Evolutionary conservation across 345 rosid genomes (phyloP).

Genomic region (Pseudoturritis turrita): DNA sequence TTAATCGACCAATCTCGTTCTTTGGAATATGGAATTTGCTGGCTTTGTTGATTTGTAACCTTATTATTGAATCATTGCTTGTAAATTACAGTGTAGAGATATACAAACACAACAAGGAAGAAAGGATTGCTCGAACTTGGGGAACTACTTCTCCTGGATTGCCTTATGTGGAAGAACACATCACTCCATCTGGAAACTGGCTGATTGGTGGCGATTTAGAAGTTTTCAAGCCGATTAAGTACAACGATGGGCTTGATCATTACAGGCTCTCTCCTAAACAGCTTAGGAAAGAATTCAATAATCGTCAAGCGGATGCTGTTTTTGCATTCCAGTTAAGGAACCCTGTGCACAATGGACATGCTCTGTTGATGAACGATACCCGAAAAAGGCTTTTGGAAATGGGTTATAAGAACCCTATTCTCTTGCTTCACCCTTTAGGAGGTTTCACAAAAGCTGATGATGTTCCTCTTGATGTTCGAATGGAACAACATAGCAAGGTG

Average conservation of each 20-base stretch:
- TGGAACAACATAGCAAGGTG: conserved; percentile 97
- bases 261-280: conserved; percentile 86
- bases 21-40: no score
- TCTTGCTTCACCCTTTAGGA: conserved; percentile 93
- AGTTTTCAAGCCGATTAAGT: conserved; percentile 69
- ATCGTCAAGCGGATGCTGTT: conserved; percentile 89
- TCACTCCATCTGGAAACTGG: conserved; percentile 84
- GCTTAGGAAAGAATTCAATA: conserved; percentile 75
- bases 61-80: background rate
- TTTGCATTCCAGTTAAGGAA: conserved; percentile 95
- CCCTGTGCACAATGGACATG: conserved; percentile 97
- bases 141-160: conserved; percentile 86
- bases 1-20: no score
- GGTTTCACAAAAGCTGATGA: conserved; percentile 94
- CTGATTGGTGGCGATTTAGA: conserved; percentile 91
- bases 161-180: conserved; percentile 83
- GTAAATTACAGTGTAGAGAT: conserved; percentile 61
- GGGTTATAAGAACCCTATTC: conserved; percentile 91
- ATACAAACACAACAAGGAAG: conserved; percentile 91
- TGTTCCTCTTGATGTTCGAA: conserved; percentile 89
- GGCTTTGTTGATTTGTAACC: background rate
- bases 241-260: conserved; percentile 94
- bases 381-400: conserved; percentile 68
- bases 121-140: conserved; percentile 93
- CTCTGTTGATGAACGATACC: conserved; percentile 90